Evolutionary conservation across 2,329 filamentous ascomycete species (phyloP), one percentile per base, ranked within the genome.

Genomic region (Diaporthe amygdali): DNA sequence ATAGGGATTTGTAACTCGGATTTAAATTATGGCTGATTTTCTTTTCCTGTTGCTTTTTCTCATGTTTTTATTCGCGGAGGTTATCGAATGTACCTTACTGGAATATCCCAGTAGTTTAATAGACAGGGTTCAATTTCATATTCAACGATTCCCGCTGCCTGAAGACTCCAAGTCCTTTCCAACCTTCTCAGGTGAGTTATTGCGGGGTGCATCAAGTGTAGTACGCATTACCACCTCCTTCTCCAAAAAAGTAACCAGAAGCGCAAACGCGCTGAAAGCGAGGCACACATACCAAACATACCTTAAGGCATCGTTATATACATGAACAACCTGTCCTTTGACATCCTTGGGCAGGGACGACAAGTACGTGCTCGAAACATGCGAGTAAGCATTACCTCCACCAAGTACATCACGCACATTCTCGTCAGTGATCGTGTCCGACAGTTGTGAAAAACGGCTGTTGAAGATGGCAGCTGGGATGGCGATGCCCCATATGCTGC

Each of bases 401-500:
- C 70, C 49, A 0, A 81, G 72, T 17, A 70, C 8, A n/a, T 69
- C 52, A 2, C 74, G 49, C 0, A 73, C 76, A 3, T 37, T 2
- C 17, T 71, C 68, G 27, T 76, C 73, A 20, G 76, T 71, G 14
- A 80, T 74, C 30, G 15, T 30, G 39, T 17, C 5, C 4, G 72
- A 30, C 15, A 74, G 47, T n/a, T 72, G 8, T 20, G 34, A 37
- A 52, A 74, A 69, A 1, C 73, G 54, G 0, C 76, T 76, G 66
- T 81, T 80, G 74, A 86, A 86, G 22, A 85, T 79, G 1, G 79
- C 76, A 0, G 81, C 81, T 0, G 83, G 82, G 10, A 88, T 81
- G 0, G 84, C 80, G 1, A 87, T 81, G 4, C 86, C 84, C 75
- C 86, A 82, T 3, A 85, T 80, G 10, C 78, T 74, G 0, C 85